A percentile compares a stretch with the other conserved stretches of the same genome.
These are phyloP conservation scores for Cadophora sp. DNA, from an alignment of 2,329 filamentous ascomycete species.

Conservation along the genomic window DNA sequence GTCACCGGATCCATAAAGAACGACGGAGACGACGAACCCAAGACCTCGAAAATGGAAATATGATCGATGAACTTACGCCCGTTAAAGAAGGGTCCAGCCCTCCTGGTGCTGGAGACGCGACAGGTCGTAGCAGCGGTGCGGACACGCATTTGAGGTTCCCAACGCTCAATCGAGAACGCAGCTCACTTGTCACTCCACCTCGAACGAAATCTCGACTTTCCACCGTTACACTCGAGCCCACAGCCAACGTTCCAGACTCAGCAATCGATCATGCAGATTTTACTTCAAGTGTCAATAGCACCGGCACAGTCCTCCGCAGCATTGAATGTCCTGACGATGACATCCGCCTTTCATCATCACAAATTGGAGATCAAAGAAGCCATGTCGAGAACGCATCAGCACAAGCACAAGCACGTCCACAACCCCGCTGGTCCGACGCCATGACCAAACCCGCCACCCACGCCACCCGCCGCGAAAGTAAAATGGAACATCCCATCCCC, in stretches of 20 bases:
- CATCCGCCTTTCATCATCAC: neutral
- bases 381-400: neutral
- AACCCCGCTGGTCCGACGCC: conserved; percentile 30
- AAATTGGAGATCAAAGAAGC: no score
- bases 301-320: neutral
- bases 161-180: conserved; percentile 15
- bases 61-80: conserved; percentile 21
- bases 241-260: no score
- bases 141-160: conserved; percentile 15
- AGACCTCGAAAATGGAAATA: conserved; percentile 1
- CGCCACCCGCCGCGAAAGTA: conserved; percentile 29
- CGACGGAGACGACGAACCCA: conserved; percentile 17
- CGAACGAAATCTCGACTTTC: neutral
- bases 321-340: neutral
- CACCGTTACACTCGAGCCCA: neutral
- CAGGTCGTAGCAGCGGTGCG: neutral
- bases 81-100: conserved; percentile 22
- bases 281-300: no score
- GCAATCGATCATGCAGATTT: no score
- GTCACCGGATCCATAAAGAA: conserved; percentile 23
- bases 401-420: neutral
- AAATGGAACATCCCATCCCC: conserved; percentile 36
- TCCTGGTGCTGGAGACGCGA: neutral
- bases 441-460: conserved; percentile 29
- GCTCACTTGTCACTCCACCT: conserved; percentile 2